Evolutionary conservation across 352 stramenopile species (phyloP), one percentile per base, ranked within the genome.

Genomic region (Elongisporangium anandrum): DNA sequence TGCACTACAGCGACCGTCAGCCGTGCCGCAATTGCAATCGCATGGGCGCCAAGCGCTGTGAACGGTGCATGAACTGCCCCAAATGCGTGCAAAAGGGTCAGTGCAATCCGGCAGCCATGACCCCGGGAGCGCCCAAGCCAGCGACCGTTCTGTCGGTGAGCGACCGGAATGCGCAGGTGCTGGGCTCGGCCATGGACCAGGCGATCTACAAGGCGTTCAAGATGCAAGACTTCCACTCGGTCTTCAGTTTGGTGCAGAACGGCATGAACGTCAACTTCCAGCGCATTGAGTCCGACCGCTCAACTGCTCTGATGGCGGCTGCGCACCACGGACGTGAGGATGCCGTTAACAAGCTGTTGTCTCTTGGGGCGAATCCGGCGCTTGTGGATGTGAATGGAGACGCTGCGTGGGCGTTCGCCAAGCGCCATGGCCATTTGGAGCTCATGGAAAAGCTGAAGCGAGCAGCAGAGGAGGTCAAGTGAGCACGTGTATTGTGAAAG

Each of bases 241-340:
- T 88, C 16, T 93, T 93, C 57, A 89, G 77, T 64, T 63, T 93
- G n/a, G 71, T 91, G 51, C 65, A 81, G 49, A 93, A 93, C 54
- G 84, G 81, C 61, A 90, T 89, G 81, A 80, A 93, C 59, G 78
- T 93, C n/a, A 91, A 93, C 64, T 93, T 93, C 56, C 81, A 91
- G 71, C 77, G 84, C 51, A 65, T 88, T 52, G 84, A 93, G 70
- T 90, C 79, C 34, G 84, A 93, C 59, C 61, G 64, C 61, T 91
- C 81, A 59, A 79, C 81, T 1, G 84, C 79, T 48, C 69, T 93
- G 41, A 93, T 93, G 84, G 84, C 84, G 1, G 84, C 81, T 20
- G 84, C 84, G 19, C 81, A 91, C 61, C 81, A 93, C 61, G 84
- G 84, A n/a, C 81, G 84, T 1, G 84, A 93, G 41, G 84, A 93